Base-by-base conservation (phyloP, 1,284 basidiomycete genomes). In the Puccinia horiana region DNA sequence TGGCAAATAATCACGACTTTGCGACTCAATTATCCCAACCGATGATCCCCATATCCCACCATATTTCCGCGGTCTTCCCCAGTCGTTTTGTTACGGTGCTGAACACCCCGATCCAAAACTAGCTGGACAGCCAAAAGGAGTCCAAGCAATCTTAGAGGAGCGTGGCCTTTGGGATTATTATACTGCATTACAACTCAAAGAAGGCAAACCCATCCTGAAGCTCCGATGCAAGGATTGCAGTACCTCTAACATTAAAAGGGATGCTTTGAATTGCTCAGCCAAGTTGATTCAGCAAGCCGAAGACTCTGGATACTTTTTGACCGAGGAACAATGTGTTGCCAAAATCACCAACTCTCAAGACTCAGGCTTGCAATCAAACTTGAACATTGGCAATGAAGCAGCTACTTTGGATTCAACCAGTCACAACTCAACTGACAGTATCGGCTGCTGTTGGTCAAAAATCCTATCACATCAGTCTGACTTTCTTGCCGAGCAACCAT, bases 401-500 rank as follows among this genome's bases (percentile, higher is more conserved):
- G n/a, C n/a, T n/a, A n/a, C n/a, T n/a, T n/a, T n/a, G n/a, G n/a
- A n/a, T n/a, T n/a, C n/a, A n/a, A n/a, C n/a, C n/a, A n/a, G n/a
- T n/a, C n/a, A 58, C n/a, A 58, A 58, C 6, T 8, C 8, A 6
- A 23, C 23, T 52, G 49, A 23, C 16, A n/a, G n/a, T n/a, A n/a
- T n/a, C n/a, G n/a, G n/a, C n/a, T 73, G 8, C 29, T 73, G 70
- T 26, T 73, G 70, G 70, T 73, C 70, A 8, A 73, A 49, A 23
- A 73, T 73, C 11, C 11, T 73, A 11, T 11, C 40, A 14, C 23
- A 29, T 11, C 70, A 73, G 44, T 73, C 70, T 12, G 70, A 73
- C 44, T 73, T 73, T 23, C 6, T 29, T 6, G n/a, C 9, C 29
- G 56, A 58, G n/a, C 56, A 23, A 29, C 56, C n/a, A n/a, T n/a